Evolutionary conservation across 202 grass and related monocot genomes (phyloP).

Genomic region (Panicum hallii): DNA sequence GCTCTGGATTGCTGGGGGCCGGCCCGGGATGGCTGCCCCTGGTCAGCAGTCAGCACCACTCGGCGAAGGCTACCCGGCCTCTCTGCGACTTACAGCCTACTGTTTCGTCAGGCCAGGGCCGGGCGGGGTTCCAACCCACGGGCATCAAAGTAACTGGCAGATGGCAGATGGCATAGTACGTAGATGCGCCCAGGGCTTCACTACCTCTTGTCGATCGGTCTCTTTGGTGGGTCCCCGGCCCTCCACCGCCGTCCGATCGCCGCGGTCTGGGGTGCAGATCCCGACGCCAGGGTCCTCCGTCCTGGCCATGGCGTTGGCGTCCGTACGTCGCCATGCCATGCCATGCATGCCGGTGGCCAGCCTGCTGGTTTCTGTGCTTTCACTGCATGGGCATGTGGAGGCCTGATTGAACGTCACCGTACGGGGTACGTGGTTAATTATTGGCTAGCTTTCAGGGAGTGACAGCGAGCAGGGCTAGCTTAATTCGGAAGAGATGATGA

Average conservation of each 20-base stretch:
- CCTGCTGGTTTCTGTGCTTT: constrained; percentile 1
- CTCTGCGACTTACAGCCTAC: constrained; percentile 11
- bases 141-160: constrained; percentile 19
- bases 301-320: too few species aligned
- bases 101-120: constrained; percentile 2
- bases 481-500: constrained; percentile 38
- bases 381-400: constrained; percentile 42
- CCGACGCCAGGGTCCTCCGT: too few species aligned
- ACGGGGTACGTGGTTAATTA: neutral
- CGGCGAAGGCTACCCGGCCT: neutral
- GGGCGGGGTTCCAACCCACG: constrained; percentile 2
- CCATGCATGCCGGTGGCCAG: neutral
- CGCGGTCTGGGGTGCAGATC: neutral
- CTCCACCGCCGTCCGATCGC: neutral
- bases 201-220: constrained; percentile 25
- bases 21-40: neutral
- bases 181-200: constrained; percentile 35
- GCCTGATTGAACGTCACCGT: neutral
- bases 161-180: neutral
- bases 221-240: neutral
- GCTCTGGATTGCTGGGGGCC: neutral
- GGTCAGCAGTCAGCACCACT: neutral
- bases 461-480: constrained; percentile 8
- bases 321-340: neutral
- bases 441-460: constrained; percentile 18